Base-by-base conservation (phyloP, 352 stramenopile genomes). In the Pythium aristosporum region DNA sequence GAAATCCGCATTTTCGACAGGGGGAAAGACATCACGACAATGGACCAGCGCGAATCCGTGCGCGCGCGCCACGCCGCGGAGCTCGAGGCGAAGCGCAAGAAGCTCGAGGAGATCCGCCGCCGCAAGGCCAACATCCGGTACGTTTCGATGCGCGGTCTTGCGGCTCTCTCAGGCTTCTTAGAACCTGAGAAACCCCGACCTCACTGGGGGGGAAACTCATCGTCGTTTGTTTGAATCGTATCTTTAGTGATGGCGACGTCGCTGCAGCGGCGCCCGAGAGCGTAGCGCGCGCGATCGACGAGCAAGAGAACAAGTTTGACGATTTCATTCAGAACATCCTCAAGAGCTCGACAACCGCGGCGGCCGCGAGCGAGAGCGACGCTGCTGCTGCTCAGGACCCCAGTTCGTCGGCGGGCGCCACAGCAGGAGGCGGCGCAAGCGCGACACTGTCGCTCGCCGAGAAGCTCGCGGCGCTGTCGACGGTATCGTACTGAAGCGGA, bases 101-200 rank as follows among this genome's bases (percentile, higher is more conserved):
- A 96, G 74, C 77, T 96, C n/a, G 85, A 96, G 68, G 87, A 96
- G 75, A 94, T 96, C 65, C 87, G 87, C 51, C 80, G 88, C 55
- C 82, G 87, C 36, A 96, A 96, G 67, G 87, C 85, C 0, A 84
- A 82, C 25, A 75, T 92, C 39, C 74, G 82, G 83, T 92, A 66
- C 56, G 71, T 74, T 30, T 15, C 12, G 11, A 18, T 9, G 25
- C 9, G 39, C 15, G 46, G 16, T 13, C 37, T 53, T 54, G 23
- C 37, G 21, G 21, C 10, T 11, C 47, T 61, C 32, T 32, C 11
- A 13, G 1, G 46, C 53, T 11, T 32, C 20, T n/a, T 64, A 49
- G n/a, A 47, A 30, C 36, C 37, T 23, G 20, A 23, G 21, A 21
- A 50, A 54, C 20, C 13, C 10, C 5, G 11, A 13, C 6, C 23